Evolutionary conservation across 2,329 filamentous ascomycete species (phyloP).

Genomic region (Nothophaeocryptopus gaeumannii): DNA sequence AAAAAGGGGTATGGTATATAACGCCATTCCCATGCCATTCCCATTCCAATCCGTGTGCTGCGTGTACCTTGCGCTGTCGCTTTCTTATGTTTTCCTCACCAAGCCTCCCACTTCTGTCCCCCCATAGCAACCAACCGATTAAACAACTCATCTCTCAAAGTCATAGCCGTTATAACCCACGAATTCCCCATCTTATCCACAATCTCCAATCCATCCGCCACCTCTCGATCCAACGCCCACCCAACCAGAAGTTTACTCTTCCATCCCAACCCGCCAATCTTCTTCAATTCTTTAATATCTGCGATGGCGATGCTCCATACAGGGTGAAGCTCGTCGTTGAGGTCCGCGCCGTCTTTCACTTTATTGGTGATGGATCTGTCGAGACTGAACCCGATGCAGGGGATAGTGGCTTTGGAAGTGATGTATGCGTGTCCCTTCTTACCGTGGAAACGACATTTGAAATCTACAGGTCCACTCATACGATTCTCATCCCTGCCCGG

Average conservation of each 20-base stretch:
- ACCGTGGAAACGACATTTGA: constrained; percentile 68
- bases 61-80: constrained; percentile 6
- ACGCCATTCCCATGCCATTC: too few relatives aligned
- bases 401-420: constrained; percentile 63
- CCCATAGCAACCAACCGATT: constrained; percentile 75
- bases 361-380: constrained; percentile 49
- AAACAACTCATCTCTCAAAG: constrained; percentile 72
- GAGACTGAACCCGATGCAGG: constrained; percentile 64
- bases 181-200: constrained; percentile 55
- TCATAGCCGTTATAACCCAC: constrained; percentile 67
- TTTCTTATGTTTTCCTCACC: constrained; percentile 45
- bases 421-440: constrained; percentile 72
- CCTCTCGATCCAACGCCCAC: constrained; percentile 70
- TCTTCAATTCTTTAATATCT: constrained; percentile 71
- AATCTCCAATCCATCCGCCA: constrained; percentile 72
- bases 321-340: constrained; percentile 55
- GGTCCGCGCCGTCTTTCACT: constrained; percentile 30
- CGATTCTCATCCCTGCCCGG: constrained; percentile 45
- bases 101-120: constrained; percentile 78
- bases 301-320: constrained; percentile 68
- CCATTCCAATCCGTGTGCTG: too few relatives aligned
- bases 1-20: too few relatives aligned
- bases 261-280: constrained; percentile 79
- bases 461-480: constrained; percentile 67
- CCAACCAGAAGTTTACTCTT: constrained; percentile 80